Conservation (phyloP, 129 eudicot genomes). For the Helianthus tuberosus region DNA sequence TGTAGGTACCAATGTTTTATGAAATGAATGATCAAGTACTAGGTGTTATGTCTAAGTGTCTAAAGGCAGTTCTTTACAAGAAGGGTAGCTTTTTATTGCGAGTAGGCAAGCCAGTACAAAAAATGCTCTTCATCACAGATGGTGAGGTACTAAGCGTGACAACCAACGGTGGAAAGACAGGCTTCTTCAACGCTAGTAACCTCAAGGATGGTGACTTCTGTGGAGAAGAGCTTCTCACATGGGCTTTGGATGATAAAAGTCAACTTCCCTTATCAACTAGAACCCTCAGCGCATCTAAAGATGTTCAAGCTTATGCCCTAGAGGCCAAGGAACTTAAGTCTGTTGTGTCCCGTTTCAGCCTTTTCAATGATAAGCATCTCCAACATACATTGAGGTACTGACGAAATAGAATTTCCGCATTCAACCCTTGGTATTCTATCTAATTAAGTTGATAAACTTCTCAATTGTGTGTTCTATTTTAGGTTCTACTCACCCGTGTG, state of each 20-base stretch:
- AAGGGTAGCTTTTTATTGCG: constrained; percentile 48
- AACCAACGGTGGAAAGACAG: constrained; percentile 60
- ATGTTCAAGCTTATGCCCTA: constrained; percentile 71
- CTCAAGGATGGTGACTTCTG: constrained; percentile 68
- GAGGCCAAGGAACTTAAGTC: constrained; percentile 56
- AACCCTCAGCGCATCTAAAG: constrained; percentile 49
- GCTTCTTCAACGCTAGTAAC: constrained; percentile 44
- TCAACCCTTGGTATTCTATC: not conserved
- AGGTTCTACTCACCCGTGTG: constrained; percentile 77
- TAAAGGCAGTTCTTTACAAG: constrained; percentile 60
- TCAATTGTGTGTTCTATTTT: not conserved
- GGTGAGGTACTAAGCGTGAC: constrained; percentile 49
- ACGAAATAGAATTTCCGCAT: too few relatives aligned
- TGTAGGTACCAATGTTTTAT: constrained; percentile 73
- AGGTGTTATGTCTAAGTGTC: constrained; percentile 70
- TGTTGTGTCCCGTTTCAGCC: constrained; percentile 61
- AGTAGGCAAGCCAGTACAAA: constrained; percentile 76
- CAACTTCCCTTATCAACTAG: constrained; percentile 59
- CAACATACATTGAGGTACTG: constrained; percentile 51
- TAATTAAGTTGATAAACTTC: not conserved
- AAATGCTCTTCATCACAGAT: constrained; percentile 70
- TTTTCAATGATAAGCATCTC: constrained; percentile 54
- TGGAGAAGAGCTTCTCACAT: constrained; percentile 84
- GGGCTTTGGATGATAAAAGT: constrained; percentile 60
- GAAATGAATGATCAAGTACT: constrained; percentile 58